Evolutionary conservation across 2,329 filamentous ascomycete species (phyloP).

Genomic region (Xylaria sp.): DNA sequence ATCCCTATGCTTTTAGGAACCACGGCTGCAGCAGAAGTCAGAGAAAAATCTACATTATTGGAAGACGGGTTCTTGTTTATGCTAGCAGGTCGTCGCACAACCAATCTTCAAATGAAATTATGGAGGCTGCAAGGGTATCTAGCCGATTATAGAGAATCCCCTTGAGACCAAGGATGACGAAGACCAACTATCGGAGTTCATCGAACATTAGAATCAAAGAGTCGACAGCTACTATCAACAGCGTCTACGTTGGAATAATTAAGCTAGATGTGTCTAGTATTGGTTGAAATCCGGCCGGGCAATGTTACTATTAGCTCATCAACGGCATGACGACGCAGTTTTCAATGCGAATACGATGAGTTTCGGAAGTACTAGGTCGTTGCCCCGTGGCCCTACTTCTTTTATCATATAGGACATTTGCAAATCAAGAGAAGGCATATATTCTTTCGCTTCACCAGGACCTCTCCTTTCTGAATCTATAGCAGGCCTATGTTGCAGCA

Average conservation of each 20-base stretch:
- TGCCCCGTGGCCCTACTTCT: neutral
- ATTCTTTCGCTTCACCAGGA: neutral
- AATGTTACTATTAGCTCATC: neutral
- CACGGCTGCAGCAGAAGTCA: conserved; percentile 57
- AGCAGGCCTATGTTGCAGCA: neutral
- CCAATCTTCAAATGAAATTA: conserved; percentile 61
- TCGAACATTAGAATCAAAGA: neutral
- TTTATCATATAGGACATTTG: neutral
- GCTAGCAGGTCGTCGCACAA: conserved; percentile 56
- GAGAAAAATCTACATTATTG: conserved; percentile 50
- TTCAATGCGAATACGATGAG: neutral
- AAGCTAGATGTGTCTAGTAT: neutral
- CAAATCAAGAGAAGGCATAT: neutral
- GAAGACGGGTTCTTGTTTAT: conserved; percentile 56
- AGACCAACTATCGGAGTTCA: neutral
- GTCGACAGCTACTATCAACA: neutral
- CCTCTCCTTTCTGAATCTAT: neutral
- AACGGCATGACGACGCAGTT: neutral
- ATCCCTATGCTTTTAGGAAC: conserved; percentile 62
- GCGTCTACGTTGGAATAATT: neutral
- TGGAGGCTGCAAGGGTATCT: conserved; percentile 71
- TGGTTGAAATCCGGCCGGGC: too few species aligned
- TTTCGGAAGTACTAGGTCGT: neutral
- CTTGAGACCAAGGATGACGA: neutral
- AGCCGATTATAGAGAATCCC: conserved; percentile 36